Percentiles rank a stretch among this genome's conserved stretches.
phyloP scores from a whole-genome alignment of 805 yeast genomes.

The Ogataea angusta region DNA sequence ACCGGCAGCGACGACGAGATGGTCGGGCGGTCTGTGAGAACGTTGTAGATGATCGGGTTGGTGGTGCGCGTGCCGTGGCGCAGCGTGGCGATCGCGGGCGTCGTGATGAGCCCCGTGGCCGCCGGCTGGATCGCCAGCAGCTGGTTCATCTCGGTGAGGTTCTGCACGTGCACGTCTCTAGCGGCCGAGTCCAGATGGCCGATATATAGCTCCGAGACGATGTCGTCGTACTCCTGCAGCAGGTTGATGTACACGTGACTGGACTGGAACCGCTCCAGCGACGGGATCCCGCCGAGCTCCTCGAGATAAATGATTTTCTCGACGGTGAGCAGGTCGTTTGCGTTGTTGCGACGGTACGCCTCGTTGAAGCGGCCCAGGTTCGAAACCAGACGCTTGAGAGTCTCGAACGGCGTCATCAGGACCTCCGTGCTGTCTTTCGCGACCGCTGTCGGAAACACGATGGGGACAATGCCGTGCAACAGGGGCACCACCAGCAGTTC shows the following conservation, averaged over 20 bases:
- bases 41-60: conserved; percentile 87
- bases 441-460: conserved; percentile 56
- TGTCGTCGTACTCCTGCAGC: conserved; percentile 72
- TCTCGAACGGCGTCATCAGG: conserved; percentile 38
- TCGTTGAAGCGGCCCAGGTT: conserved; percentile 31
- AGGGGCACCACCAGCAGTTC: conserved; percentile 41
- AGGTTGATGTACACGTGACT: conserved; percentile 87
- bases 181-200: conserved; percentile 47
- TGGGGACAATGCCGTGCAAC: conserved; percentile 49
- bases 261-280: conserved; percentile 72
- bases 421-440: conserved; percentile 33
- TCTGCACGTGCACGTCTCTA: conserved; percentile 58
- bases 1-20: conserved; percentile 90
- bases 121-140: conserved; percentile 49
- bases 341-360: conserved; percentile 14
- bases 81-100: conserved; percentile 68
- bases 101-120: conserved; percentile 79
- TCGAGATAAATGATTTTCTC: conserved; percentile 84
- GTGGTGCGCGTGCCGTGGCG: conserved; percentile 33
- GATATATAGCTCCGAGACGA: conserved; percentile 58
- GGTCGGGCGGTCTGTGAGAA: conserved; percentile 86
- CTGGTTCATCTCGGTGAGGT: conserved; percentile 62
- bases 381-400: conserved; percentile 37
- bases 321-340: conserved; percentile 44
- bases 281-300: conserved; percentile 86